These are phyloP conservation scores for Skeletonema menzelii DNA, from an alignment of 108 stramenopile species.

Conservation along the genomic window DNA sequence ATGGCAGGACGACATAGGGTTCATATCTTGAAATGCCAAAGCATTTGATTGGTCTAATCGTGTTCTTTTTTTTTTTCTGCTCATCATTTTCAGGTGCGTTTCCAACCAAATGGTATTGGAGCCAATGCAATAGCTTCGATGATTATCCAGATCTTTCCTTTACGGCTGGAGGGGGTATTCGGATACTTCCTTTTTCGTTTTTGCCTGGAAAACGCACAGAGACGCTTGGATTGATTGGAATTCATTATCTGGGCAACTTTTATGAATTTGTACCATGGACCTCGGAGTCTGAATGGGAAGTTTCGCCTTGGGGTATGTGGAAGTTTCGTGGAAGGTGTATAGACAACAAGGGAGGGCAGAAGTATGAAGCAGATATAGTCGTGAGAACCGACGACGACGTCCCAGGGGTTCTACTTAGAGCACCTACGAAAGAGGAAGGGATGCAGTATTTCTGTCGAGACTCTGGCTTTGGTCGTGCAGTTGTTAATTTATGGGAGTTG, in stretches of 20 bases:
- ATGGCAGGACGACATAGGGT: no score
- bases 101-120: conserved; percentile 89
- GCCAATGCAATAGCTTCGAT: conserved; percentile 86
- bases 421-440: conserved; percentile 81
- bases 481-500: conserved; percentile 71
- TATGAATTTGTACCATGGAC: conserved; percentile 90
- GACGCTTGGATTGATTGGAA: conserved; percentile 65
- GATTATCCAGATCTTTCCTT: conserved; percentile 60
- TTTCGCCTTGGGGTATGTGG: conserved; percentile 62
- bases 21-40: no score
- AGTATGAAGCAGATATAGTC: conserved; percentile 71
- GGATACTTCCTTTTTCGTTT: conserved; percentile 68
- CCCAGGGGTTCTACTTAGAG: conserved; percentile 72
- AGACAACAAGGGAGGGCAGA: conserved; percentile 33
- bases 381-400: conserved; percentile 54
- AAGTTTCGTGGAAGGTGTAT: conserved; percentile 62
- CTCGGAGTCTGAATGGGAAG: conserved; percentile 71
- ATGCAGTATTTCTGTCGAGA: conserved; percentile 85
- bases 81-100: no score
- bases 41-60: no score
- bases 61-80: no score
- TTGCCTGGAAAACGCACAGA: conserved; percentile 55
- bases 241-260: conserved; percentile 79
- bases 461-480: conserved; percentile 65
- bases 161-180: conserved; percentile 83